A percentile compares a stretch with the other conserved stretches of the same genome.
These are phyloP conservation scores for Dichomitus squalens DNA, from an alignment of 1,284 basidiomycete genomes.

Conservation along the genomic window DNA sequence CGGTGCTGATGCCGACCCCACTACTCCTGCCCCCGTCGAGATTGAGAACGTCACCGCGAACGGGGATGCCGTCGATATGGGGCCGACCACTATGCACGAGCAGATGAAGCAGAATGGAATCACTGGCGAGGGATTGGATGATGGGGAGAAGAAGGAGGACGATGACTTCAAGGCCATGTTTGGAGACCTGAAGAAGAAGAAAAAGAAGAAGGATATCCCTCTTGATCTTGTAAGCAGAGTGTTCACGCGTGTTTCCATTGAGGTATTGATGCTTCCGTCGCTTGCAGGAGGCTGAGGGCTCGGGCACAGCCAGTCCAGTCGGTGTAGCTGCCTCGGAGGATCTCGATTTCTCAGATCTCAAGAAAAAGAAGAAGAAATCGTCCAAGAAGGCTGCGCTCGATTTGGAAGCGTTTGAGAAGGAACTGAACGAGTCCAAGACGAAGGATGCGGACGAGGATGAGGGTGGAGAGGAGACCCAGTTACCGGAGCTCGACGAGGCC, in stretches of 20 bases:
- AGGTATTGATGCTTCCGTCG: not conserved
- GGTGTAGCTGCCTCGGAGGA: constrained; percentile 55
- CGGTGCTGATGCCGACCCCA: constrained; percentile 82
- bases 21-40: constrained; percentile 67
- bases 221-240: constrained; percentile 72
- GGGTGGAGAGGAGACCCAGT: constrained; percentile 51
- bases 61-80: constrained; percentile 73
- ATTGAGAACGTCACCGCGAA: constrained; percentile 68
- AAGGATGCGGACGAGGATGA: constrained; percentile 62
- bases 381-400: constrained; percentile 78
- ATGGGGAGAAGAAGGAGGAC: constrained; percentile 54
- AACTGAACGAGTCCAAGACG: constrained; percentile 68
- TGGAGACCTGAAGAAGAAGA: constrained; percentile 90
- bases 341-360: constrained; percentile 83
- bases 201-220: constrained; percentile 89
- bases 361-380: constrained; percentile 82
- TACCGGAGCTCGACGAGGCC: constrained; percentile 68
- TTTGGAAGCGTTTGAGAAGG: constrained; percentile 89
- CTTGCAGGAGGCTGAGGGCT: constrained; percentile 57
- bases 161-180: constrained; percentile 85
- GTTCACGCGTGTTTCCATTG: not conserved
- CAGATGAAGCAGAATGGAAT: constrained; percentile 60
- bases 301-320: constrained; percentile 63
- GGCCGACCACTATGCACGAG: constrained; percentile 74
- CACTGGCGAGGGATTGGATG: constrained; percentile 32